Evolutionary conservation across 768 basidiomycete genomes (phyloP), one percentile per base, ranked within the genome.

Genomic region (Lanmaoa rubissima): DNA sequence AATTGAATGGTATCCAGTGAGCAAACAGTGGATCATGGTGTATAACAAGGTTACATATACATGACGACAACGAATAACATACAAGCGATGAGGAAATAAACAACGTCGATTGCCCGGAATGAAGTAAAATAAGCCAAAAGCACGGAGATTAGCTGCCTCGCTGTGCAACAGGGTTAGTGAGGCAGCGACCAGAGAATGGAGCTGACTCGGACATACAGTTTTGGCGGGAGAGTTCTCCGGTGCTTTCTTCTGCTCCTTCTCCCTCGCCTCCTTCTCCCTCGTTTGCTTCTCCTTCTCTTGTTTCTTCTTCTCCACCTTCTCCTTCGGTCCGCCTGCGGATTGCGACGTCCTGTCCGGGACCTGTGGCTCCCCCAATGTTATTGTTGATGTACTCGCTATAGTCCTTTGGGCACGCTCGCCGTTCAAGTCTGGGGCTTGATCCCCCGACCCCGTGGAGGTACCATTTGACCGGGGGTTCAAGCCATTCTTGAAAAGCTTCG

Each of bases 401-500:
- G 35, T 36, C 28, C 31, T n/a, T n/a, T 17, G 45, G 14, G 19
- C 1, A n/a, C 1, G 59, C 34, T 61, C 45, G 59, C 41, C 42
- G 0, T 43, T 54, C 60, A 57, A 55, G 54, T 24, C 17, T 2
- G 53, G 16, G 24, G 58, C 59, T 67, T 68, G 68, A 11, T 1
- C 54, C 58, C 51, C 63, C 58, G 53, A 44, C 35, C 65, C 55
- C 4, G 51, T 57, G 67, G 68, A 40, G 1, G 21, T 14, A 19
- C 61, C 65, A 61, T 39, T 34, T 17, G 57, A 48, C 2, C 35
- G 58, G 31, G 50, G 48, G 42, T n/a, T 39, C 61, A 71, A 66
- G 57, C 59, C 51, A 21, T 8, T 31, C 48, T 64, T 66, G 65
- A 78, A 71, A 48, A 69, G 62, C 38, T 66, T 67, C 28, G 61